phyloP scores from a whole-genome alignment of 2,329 filamentous ascomycete genomes.

The Ceratocystiopsis brevicomis region DNA sequence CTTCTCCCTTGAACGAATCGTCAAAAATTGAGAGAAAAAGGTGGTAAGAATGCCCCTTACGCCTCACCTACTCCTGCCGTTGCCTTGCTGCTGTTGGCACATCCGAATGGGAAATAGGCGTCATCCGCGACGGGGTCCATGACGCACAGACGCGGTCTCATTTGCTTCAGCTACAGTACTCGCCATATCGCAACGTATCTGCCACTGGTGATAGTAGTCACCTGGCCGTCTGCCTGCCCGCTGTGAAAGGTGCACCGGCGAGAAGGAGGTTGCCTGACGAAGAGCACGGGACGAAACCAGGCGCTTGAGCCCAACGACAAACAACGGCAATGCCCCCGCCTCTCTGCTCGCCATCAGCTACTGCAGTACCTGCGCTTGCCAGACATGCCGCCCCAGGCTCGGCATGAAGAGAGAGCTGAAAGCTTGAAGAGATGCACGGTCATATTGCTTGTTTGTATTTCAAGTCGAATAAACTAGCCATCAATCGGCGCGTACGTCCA shows the following conservation, averaged over 20 bases:
- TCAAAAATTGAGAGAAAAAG: too few species aligned
- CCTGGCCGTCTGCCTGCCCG: constrained; percentile 15
- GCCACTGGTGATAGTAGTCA: constrained; percentile 20
- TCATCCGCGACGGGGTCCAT: constrained; percentile 9
- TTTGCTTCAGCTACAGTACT: background rate
- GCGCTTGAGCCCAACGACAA: too few species aligned
- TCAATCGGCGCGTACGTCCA: too few species aligned
- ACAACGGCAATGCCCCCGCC: too few species aligned
- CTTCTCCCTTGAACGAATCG: too few species aligned
- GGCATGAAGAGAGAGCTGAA: constrained; percentile 41
- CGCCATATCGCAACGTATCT: constrained; percentile 11
- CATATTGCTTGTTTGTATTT: too few species aligned
- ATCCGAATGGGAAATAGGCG: constrained; percentile 17
- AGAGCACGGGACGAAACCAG: too few species aligned
- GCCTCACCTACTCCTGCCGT: constrained; percentile 19
- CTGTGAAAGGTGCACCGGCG: constrained; percentile 1
- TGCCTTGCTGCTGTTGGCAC: background rate
- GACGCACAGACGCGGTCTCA: background rate
- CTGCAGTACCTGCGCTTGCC: constrained; percentile 43
- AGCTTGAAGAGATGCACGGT: too few species aligned
- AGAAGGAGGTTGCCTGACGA: too few species aligned
- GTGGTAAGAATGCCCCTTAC: too few species aligned
- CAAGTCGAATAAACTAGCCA: too few species aligned
- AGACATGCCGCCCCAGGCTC: constrained; percentile 37
- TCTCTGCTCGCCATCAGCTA: constrained; percentile 16